These are phyloP conservation scores for Diaporthe caulivora DNA, from an alignment of 2,329 filamentous ascomycete genomes.

Conservation along the genomic window DNA sequence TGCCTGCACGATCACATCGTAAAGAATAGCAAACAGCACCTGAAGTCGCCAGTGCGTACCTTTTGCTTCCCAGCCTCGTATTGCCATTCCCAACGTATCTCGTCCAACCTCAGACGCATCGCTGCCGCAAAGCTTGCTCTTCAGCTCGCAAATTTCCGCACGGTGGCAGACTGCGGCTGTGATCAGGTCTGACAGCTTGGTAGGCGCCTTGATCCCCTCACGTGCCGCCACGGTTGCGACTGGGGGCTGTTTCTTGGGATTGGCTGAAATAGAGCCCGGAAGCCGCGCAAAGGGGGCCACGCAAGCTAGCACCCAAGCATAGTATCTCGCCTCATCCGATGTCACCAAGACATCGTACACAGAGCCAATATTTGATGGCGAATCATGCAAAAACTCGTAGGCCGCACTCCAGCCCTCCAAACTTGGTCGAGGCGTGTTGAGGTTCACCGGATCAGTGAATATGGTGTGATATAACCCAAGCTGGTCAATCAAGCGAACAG, in stretches of 20 bases:
- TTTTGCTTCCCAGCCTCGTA: constrained; percentile 76
- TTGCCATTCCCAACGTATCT: constrained; percentile 79
- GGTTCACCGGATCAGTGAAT: constrained; percentile 76
- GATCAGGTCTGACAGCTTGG: constrained; percentile 79
- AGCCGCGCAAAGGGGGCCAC: constrained; percentile 78
- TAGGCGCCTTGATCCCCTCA: constrained; percentile 84
- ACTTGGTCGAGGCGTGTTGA: constrained; percentile 66
- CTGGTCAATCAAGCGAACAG: constrained; percentile 74
- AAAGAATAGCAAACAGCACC: constrained; percentile 74
- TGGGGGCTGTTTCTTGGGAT: constrained; percentile 55
- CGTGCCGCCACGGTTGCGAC: constrained; percentile 74
- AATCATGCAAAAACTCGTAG: constrained; percentile 71
- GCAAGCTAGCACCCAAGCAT: constrained; percentile 82
- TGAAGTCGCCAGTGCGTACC: constrained; percentile 78
- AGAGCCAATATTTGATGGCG: constrained; percentile 45
- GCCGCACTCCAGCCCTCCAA: constrained; percentile 70
- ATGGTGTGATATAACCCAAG: constrained; percentile 79
- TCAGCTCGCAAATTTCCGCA: constrained; percentile 72
- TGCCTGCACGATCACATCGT: constrained; percentile 65
- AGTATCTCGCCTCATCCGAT: constrained; percentile 74
- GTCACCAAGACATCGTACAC: constrained; percentile 69
- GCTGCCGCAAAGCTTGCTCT: constrained; percentile 64
- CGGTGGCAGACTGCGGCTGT: constrained; percentile 73
- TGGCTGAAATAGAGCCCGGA: constrained; percentile 48
- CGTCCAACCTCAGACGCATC: constrained; percentile 62